A percentile compares a stretch with the other conserved stretches of the same genome.
Conservation (phyloP, 2,329 filamentous ascomycete species). For the Venturia aucupariae region DNA sequence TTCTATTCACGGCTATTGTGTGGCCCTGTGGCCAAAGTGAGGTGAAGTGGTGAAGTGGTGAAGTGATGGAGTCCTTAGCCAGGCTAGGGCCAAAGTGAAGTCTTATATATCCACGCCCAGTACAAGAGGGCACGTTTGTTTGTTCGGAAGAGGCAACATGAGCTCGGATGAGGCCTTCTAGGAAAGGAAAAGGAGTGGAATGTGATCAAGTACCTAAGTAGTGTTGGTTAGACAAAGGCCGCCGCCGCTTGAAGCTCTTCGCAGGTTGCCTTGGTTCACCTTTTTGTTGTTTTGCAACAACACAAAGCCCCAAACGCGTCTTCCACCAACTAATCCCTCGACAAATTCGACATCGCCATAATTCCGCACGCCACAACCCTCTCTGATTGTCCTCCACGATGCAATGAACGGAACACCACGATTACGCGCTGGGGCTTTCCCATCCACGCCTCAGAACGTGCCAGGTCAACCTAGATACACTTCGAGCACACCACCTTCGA, state of each 20-base stretch:
- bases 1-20: background rate
- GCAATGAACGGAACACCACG: constrained; percentile 78
- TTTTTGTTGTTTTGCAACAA: constrained; percentile 2
- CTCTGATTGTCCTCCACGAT: constrained; percentile 29
- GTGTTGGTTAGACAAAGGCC: background rate
- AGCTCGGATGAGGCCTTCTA: background rate
- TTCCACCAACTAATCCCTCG: background rate
- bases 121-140: background rate
- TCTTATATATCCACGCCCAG: background rate
- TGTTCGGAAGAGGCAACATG: background rate
- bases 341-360: background rate
- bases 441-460: constrained; percentile 55
- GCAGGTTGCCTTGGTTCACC: background rate
- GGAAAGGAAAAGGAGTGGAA: background rate
- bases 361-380: background rate
- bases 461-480: background rate
- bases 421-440: constrained; percentile 67
- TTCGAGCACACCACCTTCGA: background rate
- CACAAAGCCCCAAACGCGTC: background rate
- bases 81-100: background rate
- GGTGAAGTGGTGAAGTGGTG: background rate
- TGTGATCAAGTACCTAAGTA: background rate
- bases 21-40: background rate
- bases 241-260: background rate
- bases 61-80: background rate